Conservation (phyloP, 2,329 filamentous ascomycete genomes). For the Exophiala spinifera region DNA sequence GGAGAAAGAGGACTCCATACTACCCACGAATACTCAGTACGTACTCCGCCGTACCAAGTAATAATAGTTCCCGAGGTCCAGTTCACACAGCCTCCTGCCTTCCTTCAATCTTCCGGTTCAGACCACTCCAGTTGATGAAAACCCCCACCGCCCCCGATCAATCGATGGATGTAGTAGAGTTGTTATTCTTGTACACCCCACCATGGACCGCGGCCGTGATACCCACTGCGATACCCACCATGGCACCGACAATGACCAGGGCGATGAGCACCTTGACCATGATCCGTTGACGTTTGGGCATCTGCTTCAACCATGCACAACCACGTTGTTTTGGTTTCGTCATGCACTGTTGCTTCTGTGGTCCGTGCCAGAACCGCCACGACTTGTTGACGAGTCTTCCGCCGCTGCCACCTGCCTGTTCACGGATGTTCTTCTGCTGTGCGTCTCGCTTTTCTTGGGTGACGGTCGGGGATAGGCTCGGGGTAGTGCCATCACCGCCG, state of each 20-base stretch:
- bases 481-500: conserved; percentile 12
- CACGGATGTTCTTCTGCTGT: conserved; percentile 16
- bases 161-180: conserved; percentile 33
- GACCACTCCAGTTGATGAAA: too few relatives aligned
- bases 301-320: conserved; percentile 34
- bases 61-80: too few relatives aligned
- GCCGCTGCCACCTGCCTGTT: too few relatives aligned
- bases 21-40: too few relatives aligned
- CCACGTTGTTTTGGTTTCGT: conserved; percentile 34
- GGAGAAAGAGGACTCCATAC: too few relatives aligned
- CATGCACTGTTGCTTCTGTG: conserved; percentile 35
- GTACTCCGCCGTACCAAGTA: too few relatives aligned
- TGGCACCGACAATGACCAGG: conserved; percentile 41
- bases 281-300: conserved; percentile 39
- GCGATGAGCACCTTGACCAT: conserved; percentile 41
- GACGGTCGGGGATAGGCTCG: conserved; percentile 22
- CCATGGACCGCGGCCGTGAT: conserved; percentile 44
- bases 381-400: too few relatives aligned
- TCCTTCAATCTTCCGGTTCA: too few relatives aligned
- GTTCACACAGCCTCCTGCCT: too few relatives aligned
- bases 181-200: conserved; percentile 42
- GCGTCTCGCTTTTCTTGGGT: conserved; percentile 26
- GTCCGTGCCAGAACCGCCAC: conserved; percentile 18
- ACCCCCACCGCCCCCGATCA: conserved; percentile 3
- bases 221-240: conserved; percentile 46